Conservation (phyloP, 2,329 filamentous ascomycete genomes). For the Exserohilum rostratum region DNA sequence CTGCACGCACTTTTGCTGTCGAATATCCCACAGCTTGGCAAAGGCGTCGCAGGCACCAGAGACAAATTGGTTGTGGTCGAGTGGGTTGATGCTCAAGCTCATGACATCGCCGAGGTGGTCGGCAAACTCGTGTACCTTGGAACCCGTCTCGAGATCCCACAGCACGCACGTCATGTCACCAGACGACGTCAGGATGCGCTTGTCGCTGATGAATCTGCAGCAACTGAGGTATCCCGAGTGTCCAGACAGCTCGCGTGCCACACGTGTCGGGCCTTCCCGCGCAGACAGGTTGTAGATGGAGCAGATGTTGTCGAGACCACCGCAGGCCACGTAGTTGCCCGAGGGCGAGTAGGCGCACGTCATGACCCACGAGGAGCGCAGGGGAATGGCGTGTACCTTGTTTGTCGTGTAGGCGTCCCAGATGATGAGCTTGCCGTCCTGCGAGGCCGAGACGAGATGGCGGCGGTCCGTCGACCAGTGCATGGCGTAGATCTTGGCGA, state of each 20-base stretch:
- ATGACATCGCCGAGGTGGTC: conserved; percentile 98
- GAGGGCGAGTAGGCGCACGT: conserved; percentile 98
- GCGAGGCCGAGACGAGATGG: conserved; percentile 95
- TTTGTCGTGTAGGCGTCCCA: conserved; percentile 99
- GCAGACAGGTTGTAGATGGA: conserved; percentile 99
- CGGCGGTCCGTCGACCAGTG: conserved; percentile 99
- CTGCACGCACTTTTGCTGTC: conserved; percentile 96
- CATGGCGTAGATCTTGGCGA: conserved; percentile 99
- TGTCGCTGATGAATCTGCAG: conserved; percentile 98
- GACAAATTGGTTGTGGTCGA: conserved; percentile 98
- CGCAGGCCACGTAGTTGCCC: conserved; percentile 97
- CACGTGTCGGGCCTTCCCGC: conserved; percentile 93
- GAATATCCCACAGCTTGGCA: conserved; percentile 98
- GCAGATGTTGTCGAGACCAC: conserved; percentile 99
- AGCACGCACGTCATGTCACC: conserved; percentile 99
- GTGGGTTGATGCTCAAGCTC: conserved; percentile 99
- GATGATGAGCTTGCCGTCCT: conserved; percentile 99
- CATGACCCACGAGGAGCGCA: conserved; percentile 99
- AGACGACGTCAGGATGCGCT: conserved; percentile 95
- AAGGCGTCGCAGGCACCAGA: conserved; percentile 99
- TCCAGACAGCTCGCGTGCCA: conserved; percentile 92
- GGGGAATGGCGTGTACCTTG: conserved; percentile 97
- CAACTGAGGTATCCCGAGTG: conserved; percentile 97
- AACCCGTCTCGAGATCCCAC: conserved; percentile 98
- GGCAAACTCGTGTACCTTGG: conserved; percentile 96